Evolutionary conservation across 495 filamentous ascomycete species (phyloP).

Genomic region (Penicillium coffeae): DNA sequence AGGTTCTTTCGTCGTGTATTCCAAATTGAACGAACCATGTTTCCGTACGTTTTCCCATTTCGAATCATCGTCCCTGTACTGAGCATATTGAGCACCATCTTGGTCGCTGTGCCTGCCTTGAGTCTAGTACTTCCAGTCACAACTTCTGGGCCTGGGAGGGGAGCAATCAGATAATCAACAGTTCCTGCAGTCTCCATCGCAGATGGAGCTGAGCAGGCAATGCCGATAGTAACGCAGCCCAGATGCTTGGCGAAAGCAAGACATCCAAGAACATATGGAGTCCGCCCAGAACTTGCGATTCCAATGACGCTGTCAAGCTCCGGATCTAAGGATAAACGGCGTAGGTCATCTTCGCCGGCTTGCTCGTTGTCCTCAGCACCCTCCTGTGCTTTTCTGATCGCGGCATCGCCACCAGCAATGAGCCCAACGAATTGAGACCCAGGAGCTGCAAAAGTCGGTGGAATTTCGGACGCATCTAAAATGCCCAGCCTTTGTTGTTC

Average conservation of each 20-base stretch:
- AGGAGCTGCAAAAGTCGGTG: constrained; percentile 36
- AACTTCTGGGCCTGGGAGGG: constrained; percentile 33
- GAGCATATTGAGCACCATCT: constrained; percentile 39
- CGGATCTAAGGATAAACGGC: constrained; percentile 21
- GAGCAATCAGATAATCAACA: constrained; percentile 30
- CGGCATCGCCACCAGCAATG: constrained; percentile 37
- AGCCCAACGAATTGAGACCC: constrained; percentile 32
- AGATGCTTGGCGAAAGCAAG: constrained; percentile 29
- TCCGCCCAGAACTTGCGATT: constrained; percentile 40
- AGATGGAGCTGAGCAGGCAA: constrained; percentile 32
- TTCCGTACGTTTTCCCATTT: constrained; percentile 39
- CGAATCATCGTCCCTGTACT: constrained; percentile 40
- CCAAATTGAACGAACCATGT: constrained; percentile 22
- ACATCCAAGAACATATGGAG: constrained; percentile 37
- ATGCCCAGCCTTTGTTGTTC: constrained; percentile 39
- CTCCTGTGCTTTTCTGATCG: constrained; percentile 37
- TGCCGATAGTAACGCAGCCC: constrained; percentile 32
- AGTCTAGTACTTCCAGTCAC: constrained; percentile 39
- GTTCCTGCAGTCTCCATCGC: constrained; percentile 22
- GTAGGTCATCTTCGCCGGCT: constrained; percentile 23
- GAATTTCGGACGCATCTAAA: constrained; percentile 39
- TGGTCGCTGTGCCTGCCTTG: constrained; percentile 38
- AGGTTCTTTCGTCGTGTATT: background rate
- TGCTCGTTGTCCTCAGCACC: constrained; percentile 34
- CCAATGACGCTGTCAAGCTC: constrained; percentile 34